phyloP scores from a whole-genome alignment of 306 rosid genomes.

The Castanea sativa region DNA sequence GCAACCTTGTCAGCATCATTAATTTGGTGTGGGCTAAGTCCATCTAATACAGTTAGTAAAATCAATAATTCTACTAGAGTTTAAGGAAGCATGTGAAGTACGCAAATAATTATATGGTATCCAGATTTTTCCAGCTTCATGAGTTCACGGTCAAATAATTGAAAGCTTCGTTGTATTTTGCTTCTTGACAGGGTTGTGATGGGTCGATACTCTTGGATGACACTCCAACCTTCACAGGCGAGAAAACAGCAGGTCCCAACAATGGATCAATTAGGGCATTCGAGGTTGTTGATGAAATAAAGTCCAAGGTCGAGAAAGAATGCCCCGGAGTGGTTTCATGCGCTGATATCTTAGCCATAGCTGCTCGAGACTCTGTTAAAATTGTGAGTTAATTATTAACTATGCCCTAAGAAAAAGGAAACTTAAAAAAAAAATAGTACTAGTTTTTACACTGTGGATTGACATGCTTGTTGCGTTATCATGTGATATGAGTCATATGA shows the following conservation, averaged over 20 bases:
- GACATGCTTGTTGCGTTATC: no score
- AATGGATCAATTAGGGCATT: slow-evolving; percentile 56
- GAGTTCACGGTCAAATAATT: neutral
- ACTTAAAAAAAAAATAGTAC: no score
- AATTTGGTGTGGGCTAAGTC: neutral
- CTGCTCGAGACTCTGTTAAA: slow-evolving; percentile 75
- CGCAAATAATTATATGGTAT: neutral
- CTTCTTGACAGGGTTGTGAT: slow-evolving; percentile 73
- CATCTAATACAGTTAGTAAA: neutral
- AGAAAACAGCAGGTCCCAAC: slow-evolving; percentile 70
- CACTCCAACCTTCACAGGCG: slow-evolving; percentile 51
- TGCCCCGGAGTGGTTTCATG: slow-evolving; percentile 78
- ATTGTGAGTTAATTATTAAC: slow-evolving; percentile 39
- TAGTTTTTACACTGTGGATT: no score
- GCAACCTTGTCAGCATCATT: neutral
- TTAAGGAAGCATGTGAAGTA: neutral
- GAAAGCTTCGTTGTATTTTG: neutral
- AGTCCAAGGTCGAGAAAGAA: slow-evolving; percentile 41
- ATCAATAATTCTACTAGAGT: neutral
- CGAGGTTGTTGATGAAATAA: slow-evolving; percentile 55
- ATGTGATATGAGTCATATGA: no score
- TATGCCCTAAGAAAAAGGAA: neutral
- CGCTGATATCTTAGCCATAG: slow-evolving; percentile 76
- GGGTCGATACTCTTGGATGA: slow-evolving; percentile 76
- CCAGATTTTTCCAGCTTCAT: neutral